Conservation (phyloP, 75 land plant genomes). For the Cunninghamia lanceolata region DNA sequence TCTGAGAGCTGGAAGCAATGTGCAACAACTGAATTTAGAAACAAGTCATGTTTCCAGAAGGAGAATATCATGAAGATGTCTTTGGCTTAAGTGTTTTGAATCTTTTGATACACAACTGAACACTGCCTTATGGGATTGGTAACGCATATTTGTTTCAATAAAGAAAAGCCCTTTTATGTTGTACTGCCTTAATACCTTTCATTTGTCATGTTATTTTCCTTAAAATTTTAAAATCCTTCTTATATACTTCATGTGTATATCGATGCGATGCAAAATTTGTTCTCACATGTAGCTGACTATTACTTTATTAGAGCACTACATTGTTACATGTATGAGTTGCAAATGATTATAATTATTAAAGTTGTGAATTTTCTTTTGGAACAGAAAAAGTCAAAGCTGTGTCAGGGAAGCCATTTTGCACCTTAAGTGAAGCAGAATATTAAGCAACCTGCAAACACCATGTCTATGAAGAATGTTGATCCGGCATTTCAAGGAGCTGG, state of each 20-base stretch:
- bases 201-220: not conserved
- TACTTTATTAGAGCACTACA: not conserved
- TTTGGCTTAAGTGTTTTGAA: not conserved
- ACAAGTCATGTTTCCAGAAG: not conserved
- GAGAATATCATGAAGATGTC: not conserved
- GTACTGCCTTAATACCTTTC: not conserved
- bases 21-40: not conserved
- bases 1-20: not conserved
- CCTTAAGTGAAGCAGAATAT: not conserved
- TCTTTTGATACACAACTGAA: not conserved
- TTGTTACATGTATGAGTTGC: not conserved
- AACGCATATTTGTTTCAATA: not conserved
- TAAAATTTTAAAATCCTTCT: not conserved
- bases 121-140: not conserved
- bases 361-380: not conserved
- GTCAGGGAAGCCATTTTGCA: not conserved
- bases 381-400: slow-evolving; percentile 1
- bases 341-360: not conserved
- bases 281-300: not conserved
- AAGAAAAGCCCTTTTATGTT: not conserved
- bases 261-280: not conserved
- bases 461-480: slow-evolving; percentile 73
- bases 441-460: not conserved
- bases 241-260: not conserved
- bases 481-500: slow-evolving; percentile 87